Evolutionary conservation across 768 basidiomycete genomes (phyloP), one percentile per base, ranked within the genome.

Genomic region (Lyophyllum decastes): DNA sequence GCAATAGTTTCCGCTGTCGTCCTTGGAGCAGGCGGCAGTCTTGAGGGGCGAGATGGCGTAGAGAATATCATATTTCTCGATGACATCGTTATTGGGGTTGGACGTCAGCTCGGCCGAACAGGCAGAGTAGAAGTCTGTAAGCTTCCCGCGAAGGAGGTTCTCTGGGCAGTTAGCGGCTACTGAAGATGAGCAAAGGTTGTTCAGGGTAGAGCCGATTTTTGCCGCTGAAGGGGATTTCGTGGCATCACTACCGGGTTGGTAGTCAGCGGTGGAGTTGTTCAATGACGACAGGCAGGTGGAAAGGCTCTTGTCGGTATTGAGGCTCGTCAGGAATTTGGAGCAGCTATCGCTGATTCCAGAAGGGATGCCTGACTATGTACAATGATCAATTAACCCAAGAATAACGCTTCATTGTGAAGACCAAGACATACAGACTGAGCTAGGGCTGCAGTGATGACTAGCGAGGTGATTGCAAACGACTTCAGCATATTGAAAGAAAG

Each of bases 41-140:
- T 74, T 75, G 68, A 96, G 69, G 8, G 95, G 94, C 11, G 68
- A 60, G 45, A 95, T 61, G 57, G 80, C 61, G 76, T 93, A 99
- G 26, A 98, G 75, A 27, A 85, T 76, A 68, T 98, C 95, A 75
- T 98, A 99, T 1, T 82, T 72, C 25, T 72, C 64, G 69, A 84
- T 69, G 46, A 97, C 89, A 24, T 77, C 69, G 0, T 45, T 0
- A 61, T 81, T 82, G 47, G 74, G 67, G 48, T 55, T 66, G 10
- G 80, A 73, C 2, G 83, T 84, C 63, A 99, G 76, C 76, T 98
- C 96, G 19, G 67, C 56, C 0, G 75, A 56, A 79, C 96, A 99
- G 11, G 82, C 78, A 9, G 81, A 65, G 71, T 87, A 87, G 75
- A 98, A 97, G 8, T 76, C 56, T 52, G 83, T 74, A 53, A 98